phyloP scores from a whole-genome alignment of 208 protist species.

The Trypanosoma vivax region DNA sequence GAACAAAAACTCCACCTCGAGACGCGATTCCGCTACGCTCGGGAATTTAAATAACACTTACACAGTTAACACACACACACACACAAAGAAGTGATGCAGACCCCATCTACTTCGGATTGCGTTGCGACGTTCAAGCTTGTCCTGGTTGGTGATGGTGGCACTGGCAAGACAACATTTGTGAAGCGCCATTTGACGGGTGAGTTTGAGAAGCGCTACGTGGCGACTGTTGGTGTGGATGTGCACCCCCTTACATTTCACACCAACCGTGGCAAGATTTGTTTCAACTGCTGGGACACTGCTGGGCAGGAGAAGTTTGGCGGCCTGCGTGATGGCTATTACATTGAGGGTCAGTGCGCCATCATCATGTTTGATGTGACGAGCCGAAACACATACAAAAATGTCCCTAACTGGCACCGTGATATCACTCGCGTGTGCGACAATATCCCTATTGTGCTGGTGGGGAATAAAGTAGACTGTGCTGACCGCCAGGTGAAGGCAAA shows the following conservation, averaged over 20 bases:
- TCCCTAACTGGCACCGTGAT: slow-evolving; percentile 99
- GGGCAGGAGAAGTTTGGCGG: slow-evolving; percentile 99
- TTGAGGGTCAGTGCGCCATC: slow-evolving; percentile 99
- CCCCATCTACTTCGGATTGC: slow-evolving; percentile 22
- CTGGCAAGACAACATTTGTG: slow-evolving; percentile 99
- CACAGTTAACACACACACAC: neutral
- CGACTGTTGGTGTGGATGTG: slow-evolving; percentile 95
- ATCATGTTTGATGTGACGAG: slow-evolving; percentile 99
- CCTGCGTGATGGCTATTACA: slow-evolving; percentile 99
- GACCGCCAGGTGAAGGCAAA: slow-evolving; percentile 99
- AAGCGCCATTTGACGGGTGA: slow-evolving; percentile 99
- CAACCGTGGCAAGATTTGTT: slow-evolving; percentile 97
- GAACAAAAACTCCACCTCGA: no score
- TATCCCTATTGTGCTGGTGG: slow-evolving; percentile 99
- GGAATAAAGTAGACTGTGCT: slow-evolving; percentile 99
- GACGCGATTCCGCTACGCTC: neutral
- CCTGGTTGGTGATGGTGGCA: slow-evolving; percentile 99
- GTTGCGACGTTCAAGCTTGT: slow-evolving; percentile 97
- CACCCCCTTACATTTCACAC: slow-evolving; percentile 98
- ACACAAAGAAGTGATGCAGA: slow-evolving; percentile 17
- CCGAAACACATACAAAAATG: slow-evolving; percentile 99
- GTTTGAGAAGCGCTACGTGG: slow-evolving; percentile 99
- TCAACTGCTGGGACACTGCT: slow-evolving; percentile 99
- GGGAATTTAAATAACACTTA: neutral
- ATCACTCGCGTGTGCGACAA: slow-evolving; percentile 98